phyloP scores from a whole-genome alignment of 306 rosid genomes.

The Urtica urens region DNA sequence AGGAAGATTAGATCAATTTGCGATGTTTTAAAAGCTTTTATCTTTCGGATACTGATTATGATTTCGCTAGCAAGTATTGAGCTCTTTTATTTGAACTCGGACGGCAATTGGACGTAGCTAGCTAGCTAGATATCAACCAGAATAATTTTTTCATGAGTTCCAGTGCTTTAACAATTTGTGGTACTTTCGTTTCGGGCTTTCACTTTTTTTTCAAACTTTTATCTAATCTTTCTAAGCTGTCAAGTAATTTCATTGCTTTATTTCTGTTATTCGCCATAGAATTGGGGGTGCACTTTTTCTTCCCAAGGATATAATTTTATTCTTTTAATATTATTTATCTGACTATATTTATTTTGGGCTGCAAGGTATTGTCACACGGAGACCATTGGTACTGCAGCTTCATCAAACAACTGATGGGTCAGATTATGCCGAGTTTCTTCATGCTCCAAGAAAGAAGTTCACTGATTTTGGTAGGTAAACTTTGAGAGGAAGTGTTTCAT shows the following conservation, averaged over 20 bases:
- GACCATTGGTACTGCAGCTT: slow-evolving; percentile 93
- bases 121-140: no score
- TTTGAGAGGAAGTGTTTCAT: slow-evolving; percentile 10
- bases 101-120: no score
- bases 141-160: no score
- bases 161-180: background rate
- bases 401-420: slow-evolving; percentile 64
- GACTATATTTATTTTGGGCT: slow-evolving; percentile 4
- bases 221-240: background rate
- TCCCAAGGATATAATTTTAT: background rate
- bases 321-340: background rate
- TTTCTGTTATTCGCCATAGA: background rate
- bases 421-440: slow-evolving; percentile 97
- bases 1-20: no score
- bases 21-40: no score
- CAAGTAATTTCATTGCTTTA: background rate
- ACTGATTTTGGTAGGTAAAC: slow-evolving; percentile 60
- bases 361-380: slow-evolving; percentile 87
- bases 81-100: no score
- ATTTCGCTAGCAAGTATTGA: no score
- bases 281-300: background rate
- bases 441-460: slow-evolving; percentile 64
- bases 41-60: no score
- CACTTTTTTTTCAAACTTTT: no score
- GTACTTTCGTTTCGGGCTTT: slow-evolving; percentile 3